A percentile compares a stretch with the other conserved stretches of the same genome.
Evolutionary conservation across 345 rosid genomes (phyloP).

Genomic region (Microthlaspi erraticum): DNA sequence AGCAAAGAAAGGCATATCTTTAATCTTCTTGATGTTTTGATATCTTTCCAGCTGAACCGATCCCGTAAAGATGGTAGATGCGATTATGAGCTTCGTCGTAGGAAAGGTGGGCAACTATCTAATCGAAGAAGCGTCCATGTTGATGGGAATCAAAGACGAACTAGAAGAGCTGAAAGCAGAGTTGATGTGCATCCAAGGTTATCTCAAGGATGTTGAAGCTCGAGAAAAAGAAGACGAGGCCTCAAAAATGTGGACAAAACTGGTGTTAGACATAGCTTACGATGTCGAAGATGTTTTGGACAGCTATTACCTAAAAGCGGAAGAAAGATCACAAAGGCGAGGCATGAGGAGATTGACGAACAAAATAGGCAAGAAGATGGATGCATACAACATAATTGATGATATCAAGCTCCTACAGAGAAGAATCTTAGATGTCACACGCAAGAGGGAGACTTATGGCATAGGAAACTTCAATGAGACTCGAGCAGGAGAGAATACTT

Average conservation of each 20-base stretch:
- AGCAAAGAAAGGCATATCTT: slow-evolving; percentile 9
- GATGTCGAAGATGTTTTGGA: slow-evolving; percentile 30
- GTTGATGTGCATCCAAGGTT: slow-evolving; percentile 25
- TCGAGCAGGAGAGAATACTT: background rate
- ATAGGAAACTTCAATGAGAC: background rate
- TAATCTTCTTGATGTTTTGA: background rate
- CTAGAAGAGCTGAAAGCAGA: slow-evolving; percentile 37
- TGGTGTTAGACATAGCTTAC: slow-evolving; percentile 8
- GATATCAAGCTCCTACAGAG: background rate
- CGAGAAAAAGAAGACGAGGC: slow-evolving; percentile 7
- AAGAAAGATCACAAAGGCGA: slow-evolving; percentile 2
- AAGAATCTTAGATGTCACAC: slow-evolving; percentile 21
- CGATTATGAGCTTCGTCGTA: slow-evolving; percentile 1
- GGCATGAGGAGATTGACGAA: background rate
- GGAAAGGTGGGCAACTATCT: slow-evolving; percentile 43
- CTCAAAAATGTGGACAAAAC: slow-evolving; percentile 20
- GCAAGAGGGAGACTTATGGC: slow-evolving; percentile 15
- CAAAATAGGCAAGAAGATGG: background rate
- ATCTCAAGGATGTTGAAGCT: slow-evolving; percentile 34
- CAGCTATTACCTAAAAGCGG: background rate
- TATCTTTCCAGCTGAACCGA: background rate
- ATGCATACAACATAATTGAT: slow-evolving; percentile 2
- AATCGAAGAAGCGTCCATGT: slow-evolving; percentile 50
- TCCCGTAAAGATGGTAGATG: slow-evolving; percentile 30
- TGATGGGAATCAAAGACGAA: slow-evolving; percentile 30